Percentiles rank a stretch among this genome's conserved stretches.
Evolutionary conservation across 495 filamentous ascomycete species (phyloP).

Genomic region (Alectoria sarmentosa): DNA sequence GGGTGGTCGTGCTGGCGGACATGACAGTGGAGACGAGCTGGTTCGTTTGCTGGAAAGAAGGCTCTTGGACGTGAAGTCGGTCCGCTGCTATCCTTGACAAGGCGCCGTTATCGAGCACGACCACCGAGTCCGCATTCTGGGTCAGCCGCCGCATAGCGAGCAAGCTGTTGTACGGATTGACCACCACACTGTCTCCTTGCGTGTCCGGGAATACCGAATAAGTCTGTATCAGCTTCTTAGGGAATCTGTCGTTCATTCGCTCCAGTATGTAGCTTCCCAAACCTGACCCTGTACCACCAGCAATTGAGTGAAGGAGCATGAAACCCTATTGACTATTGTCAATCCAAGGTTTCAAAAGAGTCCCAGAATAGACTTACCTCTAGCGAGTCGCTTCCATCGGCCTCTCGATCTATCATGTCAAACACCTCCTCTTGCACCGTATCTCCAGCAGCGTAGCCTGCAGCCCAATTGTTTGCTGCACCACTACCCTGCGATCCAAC

Average conservation of each 20-base stretch:
- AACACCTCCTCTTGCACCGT: conserved; percentile 92
- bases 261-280: conserved; percentile 94
- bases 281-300: conserved; percentile 91
- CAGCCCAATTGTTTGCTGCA: conserved; percentile 96
- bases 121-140: conserved; percentile 93
- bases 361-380: conserved; percentile 50
- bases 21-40: conserved; percentile 97
- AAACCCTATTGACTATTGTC: conserved; percentile 55
- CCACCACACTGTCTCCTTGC: conserved; percentile 75
- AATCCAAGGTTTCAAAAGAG: background rate
- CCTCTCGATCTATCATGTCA: conserved; percentile 99
- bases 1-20: conserved; percentile 93
- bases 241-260: conserved; percentile 92
- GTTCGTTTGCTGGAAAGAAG: conserved; percentile 95
- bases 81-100: conserved; percentile 91
- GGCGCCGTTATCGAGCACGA: conserved; percentile 96
- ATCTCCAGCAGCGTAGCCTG: conserved; percentile 90
- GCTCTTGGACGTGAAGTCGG: conserved; percentile 84
- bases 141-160: conserved; percentile 85
- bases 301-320: conserved; percentile 97
- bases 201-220: conserved; percentile 98
- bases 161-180: conserved; percentile 96
- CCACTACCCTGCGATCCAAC: conserved; percentile 85
- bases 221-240: conserved; percentile 97
- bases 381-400: conserved; percentile 93